Evolutionary conservation across 2,329 filamentous ascomycete genomes (phyloP).

Genomic region (Xenosphaeropsis pyriputrescens): DNA sequence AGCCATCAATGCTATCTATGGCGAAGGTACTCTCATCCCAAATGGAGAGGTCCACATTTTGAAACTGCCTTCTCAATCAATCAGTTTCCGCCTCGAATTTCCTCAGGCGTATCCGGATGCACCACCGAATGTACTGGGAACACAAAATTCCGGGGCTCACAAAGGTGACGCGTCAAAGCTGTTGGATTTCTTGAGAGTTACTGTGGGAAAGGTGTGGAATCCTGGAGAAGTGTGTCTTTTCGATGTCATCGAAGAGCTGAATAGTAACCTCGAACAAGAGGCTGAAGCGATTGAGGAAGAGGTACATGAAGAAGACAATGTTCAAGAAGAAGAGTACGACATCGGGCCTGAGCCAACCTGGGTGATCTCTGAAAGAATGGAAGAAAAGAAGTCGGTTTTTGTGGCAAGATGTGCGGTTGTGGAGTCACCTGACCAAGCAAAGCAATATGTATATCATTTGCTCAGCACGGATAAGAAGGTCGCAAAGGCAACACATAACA

Average conservation of each 20-base stretch:
- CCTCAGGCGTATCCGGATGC: slow-evolving; percentile 59
- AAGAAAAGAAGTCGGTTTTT: slow-evolving; percentile 81
- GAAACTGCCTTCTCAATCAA: slow-evolving; percentile 42
- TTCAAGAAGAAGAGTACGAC: background rate
- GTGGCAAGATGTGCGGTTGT: slow-evolving; percentile 64
- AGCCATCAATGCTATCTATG: slow-evolving; percentile 77
- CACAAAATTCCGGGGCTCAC: slow-evolving; percentile 58
- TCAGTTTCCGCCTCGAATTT: slow-evolving; percentile 52
- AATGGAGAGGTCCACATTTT: slow-evolving; percentile 40
- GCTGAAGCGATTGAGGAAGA: slow-evolving; percentile 10
- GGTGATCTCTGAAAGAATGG: slow-evolving; percentile 57
- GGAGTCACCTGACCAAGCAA: slow-evolving; percentile 54
- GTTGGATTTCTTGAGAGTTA: slow-evolving; percentile 52
- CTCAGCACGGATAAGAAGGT: slow-evolving; percentile 72
- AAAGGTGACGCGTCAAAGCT: slow-evolving; percentile 60
- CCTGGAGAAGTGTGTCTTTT: slow-evolving; percentile 75
- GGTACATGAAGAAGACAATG: background rate
- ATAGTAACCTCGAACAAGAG: slow-evolving; percentile 13
- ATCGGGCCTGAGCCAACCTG: slow-evolving; percentile 32
- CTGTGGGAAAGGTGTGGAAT: slow-evolving; percentile 52
- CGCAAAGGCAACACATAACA: slow-evolving; percentile 84
- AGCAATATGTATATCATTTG: slow-evolving; percentile 57
- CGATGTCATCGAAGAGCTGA: slow-evolving; percentile 71
- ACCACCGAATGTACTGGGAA: slow-evolving; percentile 61
- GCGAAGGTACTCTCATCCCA: slow-evolving; percentile 41